Conservation (phyloP, 2,329 filamentous ascomycete species). For the Ophiognomonia clavigignenti-juglandacearum region DNA sequence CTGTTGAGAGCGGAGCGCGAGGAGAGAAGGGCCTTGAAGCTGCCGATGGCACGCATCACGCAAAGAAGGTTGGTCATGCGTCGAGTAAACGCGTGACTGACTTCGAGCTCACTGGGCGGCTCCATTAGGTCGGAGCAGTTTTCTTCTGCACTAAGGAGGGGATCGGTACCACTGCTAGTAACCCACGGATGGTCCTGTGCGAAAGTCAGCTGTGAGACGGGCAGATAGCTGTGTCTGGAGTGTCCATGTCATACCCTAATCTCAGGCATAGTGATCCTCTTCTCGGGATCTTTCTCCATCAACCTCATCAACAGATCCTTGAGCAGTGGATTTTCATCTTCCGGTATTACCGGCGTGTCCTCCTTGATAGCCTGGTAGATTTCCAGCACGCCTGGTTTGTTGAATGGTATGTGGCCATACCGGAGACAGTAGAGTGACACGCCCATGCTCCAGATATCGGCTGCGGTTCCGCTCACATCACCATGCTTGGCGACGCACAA, state of each 20-base stretch:
- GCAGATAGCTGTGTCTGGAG: too few species aligned
- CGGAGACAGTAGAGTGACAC: constrained; percentile 89
- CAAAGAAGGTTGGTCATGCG: constrained; percentile 84
- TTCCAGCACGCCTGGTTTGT: constrained; percentile 71
- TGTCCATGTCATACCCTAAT: constrained; percentile 76
- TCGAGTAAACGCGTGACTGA: constrained; percentile 83
- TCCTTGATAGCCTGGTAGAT: constrained; percentile 84
- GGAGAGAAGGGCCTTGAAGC: constrained; percentile 71
- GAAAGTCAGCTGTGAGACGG: constrained; percentile 18
- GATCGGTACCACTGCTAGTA: constrained; percentile 72
- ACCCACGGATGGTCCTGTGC: constrained; percentile 86
- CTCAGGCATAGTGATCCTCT: constrained; percentile 77
- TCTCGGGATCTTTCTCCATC: constrained; percentile 78
- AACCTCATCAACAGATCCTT: constrained; percentile 68
- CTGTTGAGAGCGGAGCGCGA: constrained; percentile 13
- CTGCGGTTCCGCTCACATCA: constrained; percentile 80
- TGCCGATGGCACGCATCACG: constrained; percentile 86
- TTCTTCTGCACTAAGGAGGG: constrained; percentile 73
- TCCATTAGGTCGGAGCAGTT: constrained; percentile 80
- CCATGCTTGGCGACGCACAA: constrained; percentile 83
- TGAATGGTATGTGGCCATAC: constrained; percentile 85
- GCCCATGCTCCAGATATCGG: constrained; percentile 98
- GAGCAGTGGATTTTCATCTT: constrained; percentile 63
- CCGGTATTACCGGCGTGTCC: constrained; percentile 58
- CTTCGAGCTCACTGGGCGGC: constrained; percentile 81